These are phyloP conservation scores for Microdochium bolleyi DNA, from an alignment of 2,329 filamentous ascomycete genomes.

Conservation along the genomic window DNA sequence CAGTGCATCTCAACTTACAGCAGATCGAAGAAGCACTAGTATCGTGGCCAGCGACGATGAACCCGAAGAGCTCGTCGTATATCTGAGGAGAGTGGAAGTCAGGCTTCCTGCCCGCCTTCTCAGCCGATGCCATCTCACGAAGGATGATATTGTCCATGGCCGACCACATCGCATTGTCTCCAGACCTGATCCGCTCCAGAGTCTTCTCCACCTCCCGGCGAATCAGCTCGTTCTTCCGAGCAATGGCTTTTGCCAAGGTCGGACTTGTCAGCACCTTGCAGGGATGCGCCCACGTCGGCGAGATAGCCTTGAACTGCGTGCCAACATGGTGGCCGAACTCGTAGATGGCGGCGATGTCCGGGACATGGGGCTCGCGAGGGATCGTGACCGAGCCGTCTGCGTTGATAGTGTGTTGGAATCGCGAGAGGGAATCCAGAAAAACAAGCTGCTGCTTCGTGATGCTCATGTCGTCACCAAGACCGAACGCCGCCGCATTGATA, in stretches of 20 bases:
- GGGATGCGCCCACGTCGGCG: conserved; percentile 5
- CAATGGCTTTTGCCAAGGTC: conserved; percentile 4
- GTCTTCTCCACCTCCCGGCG: conserved; percentile 11
- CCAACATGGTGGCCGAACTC: conserved; percentile 7
- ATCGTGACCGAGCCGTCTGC: conserved; percentile 7
- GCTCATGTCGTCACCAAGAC: conserved; percentile 10
- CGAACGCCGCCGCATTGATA: conserved; percentile 25
- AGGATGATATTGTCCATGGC: conserved; percentile 23
- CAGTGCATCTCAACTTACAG: conserved; percentile 4
- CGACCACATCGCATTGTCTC: conserved; percentile 7
- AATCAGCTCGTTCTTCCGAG: conserved; percentile 11
- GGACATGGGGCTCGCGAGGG: conserved; percentile 5
- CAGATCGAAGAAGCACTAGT: conserved; percentile 12
- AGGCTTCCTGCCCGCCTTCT: conserved; percentile 18
- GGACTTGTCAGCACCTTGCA: conserved; percentile 5
- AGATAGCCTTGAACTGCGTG: conserved; percentile 7
- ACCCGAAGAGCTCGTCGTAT: conserved; percentile 22
- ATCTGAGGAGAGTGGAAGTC: conserved; percentile 19
- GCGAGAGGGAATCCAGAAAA: conserved; percentile 1
- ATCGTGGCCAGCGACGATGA: conserved; percentile 18
- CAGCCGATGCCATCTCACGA: conserved; percentile 19
- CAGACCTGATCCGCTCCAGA: conserved; percentile 8
- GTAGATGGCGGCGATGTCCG: conserved; percentile 9
- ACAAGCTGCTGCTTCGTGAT: conserved; percentile 6
- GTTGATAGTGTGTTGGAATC: background rate